These are phyloP conservation scores for Marvania coccoides DNA, from an alignment of 139 green algal species.

Conservation along the genomic window DNA sequence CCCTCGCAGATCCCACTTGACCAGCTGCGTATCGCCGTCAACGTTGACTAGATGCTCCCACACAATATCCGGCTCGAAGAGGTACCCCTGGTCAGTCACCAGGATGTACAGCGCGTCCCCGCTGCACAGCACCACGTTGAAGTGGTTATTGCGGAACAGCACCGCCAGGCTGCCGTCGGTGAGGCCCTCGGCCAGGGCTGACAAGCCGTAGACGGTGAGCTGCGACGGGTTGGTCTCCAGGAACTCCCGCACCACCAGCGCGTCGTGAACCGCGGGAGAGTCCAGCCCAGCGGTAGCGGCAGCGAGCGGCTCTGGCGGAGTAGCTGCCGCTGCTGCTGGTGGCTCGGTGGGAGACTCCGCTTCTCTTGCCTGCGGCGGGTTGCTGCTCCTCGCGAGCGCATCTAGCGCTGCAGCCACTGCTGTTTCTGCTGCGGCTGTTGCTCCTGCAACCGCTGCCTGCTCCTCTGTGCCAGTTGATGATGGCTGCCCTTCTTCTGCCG, in stretches of 20 bases:
- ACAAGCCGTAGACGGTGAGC: constrained; percentile 74
- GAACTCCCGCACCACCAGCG: constrained; percentile 53
- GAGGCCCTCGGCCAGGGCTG: constrained; percentile 38
- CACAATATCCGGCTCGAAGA: constrained; percentile 64
- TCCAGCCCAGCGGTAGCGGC: neutral
- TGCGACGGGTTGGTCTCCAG: constrained; percentile 70
- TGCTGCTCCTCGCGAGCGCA: too few relatives aligned
- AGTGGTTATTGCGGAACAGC: constrained; percentile 95
- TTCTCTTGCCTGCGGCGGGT: too few relatives aligned
- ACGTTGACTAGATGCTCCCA: constrained; percentile 81
- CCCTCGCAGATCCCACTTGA: constrained; percentile 32
- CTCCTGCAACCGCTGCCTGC: neutral
- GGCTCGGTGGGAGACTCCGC: neutral
- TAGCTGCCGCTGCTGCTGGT: neutral
- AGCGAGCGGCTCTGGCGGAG: neutral
- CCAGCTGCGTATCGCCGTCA: constrained; percentile 63
- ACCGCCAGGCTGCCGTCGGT: constrained; percentile 70
- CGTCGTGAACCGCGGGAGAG: constrained; percentile 11
- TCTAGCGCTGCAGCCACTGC: too few relatives aligned
- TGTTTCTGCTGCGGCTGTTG: too few relatives aligned
- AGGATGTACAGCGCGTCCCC: constrained; percentile 72
- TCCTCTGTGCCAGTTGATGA: neutral
- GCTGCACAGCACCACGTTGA: constrained; percentile 77
- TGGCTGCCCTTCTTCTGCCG: constrained; percentile 3
- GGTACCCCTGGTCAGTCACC: constrained; percentile 85